These are phyloP conservation scores for Litsea cubeba DNA, from an alignment of 164 flowering plant species.

Conservation along the genomic window DNA sequence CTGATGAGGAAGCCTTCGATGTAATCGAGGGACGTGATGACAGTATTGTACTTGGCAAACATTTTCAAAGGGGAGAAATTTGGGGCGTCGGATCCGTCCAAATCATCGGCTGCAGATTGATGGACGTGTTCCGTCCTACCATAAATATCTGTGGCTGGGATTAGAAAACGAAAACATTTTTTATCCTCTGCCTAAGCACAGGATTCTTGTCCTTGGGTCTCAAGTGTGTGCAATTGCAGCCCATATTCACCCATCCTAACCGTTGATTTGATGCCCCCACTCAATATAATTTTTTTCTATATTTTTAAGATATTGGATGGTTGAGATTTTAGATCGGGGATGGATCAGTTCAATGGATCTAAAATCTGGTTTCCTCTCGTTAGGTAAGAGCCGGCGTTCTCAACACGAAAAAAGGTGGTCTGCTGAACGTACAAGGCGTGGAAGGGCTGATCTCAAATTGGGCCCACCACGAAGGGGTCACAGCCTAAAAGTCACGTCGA, in stretches of 20 bases:
- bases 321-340: too few species aligned
- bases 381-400: too few species aligned
- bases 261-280: neutral
- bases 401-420: too few species aligned
- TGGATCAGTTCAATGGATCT: too few species aligned
- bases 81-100: neutral
- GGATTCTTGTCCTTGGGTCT: neutral
- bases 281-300: too few species aligned
- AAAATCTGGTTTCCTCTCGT: too few species aligned
- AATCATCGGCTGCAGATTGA: conserved; percentile 1
- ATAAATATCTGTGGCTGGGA: too few species aligned
- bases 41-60: neutral
- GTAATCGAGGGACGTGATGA: neutral
- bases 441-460: neutral
- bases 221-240: neutral
- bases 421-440: too few species aligned
- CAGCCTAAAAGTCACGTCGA: neutral
- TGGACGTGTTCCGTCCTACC: neutral
- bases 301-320: too few species aligned
- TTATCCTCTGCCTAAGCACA: neutral
- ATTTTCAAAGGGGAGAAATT: neutral
- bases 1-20: neutral
- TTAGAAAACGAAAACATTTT: too few species aligned
- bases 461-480: neutral
- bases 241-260: neutral